Base-by-base conservation (phyloP, 2,329 filamentous ascomycete genomes). In the Epichloe sylvatica region DNA sequence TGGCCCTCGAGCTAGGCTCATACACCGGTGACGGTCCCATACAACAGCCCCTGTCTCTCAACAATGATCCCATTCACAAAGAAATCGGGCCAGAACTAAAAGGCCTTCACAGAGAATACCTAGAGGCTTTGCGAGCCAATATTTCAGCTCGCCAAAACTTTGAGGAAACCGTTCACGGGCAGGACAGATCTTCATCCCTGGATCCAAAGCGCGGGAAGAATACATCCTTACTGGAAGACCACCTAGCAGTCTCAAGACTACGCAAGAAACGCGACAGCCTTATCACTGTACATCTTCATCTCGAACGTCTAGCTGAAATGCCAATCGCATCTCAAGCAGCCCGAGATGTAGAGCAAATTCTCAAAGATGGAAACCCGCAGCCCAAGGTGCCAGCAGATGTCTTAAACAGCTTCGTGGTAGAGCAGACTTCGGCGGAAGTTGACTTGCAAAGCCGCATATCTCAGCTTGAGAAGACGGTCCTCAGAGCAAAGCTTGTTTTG, bases 401-500 rank as follows among this genome's bases (percentile, higher is more conserved):
- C 1, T 64, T 78, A 46, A 70, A 72, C 51, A 69, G 73, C 19
- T 68, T 80, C 39, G 67, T 70, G 6, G 62, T 67, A 33, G 70
- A 74, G 46, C 64, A 65, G 38, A 63, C 60, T 25, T 54, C 61
- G 5, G 55, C 64, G 5, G 65, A 67, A 13, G 60, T 64, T 1
- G 71, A 75, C 37, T 58, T 81, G 1, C 66, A 70, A 45, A 67
- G 64, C 1, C 68, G 78, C 4, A 64, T 77, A 39, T 67, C 70
- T 33, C 69, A 71, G 30, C 62, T 84, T 5, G 77, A 82, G 55
- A 80, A 76, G 58, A 73, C 74, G 0, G 73, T 80, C 3, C 61
- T 84, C 34, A 72, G 74, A 35, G 72, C 79, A 17, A 82, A 80
- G 55, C 62, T 82, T 17, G 65, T 75, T 6, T 67, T 80, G 0